phyloP scores from a whole-genome alignment of 352 stramenopile species.

The Thalassiosira livingstoniorum region DNA sequence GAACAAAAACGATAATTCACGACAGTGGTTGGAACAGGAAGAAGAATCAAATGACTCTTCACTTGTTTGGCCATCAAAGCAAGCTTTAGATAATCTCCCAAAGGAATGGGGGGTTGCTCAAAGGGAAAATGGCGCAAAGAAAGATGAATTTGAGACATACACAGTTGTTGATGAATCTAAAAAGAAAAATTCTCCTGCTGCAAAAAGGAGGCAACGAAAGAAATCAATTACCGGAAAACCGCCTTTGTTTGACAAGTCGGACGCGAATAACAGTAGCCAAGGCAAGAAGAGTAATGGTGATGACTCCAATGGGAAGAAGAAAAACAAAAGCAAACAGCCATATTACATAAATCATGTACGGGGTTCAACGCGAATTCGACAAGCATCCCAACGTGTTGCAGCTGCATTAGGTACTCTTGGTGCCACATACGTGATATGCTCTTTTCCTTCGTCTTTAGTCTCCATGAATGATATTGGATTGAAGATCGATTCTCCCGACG shows the following conservation, averaged over 20 bases:
- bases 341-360: conserved; percentile 62
- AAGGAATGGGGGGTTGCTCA: conserved; percentile 32
- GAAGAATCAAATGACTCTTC: conserved; percentile 40
- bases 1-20: conserved; percentile 14
- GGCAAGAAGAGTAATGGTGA: background rate
- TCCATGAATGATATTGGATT: conserved; percentile 52
- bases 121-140: background rate
- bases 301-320: background rate
- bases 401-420: conserved; percentile 40
- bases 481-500: conserved; percentile 8
- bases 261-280: background rate
- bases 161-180: background rate
- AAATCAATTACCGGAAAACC: background rate
- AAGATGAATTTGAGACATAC: background rate
- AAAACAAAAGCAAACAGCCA: conserved; percentile 14
- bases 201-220: background rate
- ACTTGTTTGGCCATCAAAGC: conserved; percentile 35
- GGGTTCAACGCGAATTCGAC: conserved; percentile 57
- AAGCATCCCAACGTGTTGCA: conserved; percentile 47
- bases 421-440: conserved; percentile 43
- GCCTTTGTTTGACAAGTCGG: background rate
- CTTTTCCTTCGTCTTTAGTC: conserved; percentile 12
- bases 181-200: background rate
- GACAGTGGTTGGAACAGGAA: conserved; percentile 52
- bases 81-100: conserved; percentile 27